Evolutionary conservation across 108 stramenopile species (phyloP).

Genomic region (Cylindrotheca fusiformis): DNA sequence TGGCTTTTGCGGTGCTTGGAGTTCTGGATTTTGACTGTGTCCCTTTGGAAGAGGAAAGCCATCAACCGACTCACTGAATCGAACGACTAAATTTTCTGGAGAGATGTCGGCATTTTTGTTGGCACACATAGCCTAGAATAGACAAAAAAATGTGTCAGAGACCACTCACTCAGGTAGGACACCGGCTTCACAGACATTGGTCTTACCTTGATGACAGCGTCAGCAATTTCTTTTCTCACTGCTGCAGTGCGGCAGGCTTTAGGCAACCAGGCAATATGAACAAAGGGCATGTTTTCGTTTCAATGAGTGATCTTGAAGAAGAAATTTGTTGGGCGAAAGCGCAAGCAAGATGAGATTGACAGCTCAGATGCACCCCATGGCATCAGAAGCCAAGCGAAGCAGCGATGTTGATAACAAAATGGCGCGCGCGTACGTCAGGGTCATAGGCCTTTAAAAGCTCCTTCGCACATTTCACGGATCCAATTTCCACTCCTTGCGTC

Average conservation of each 20-base stretch:
- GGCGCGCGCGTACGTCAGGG: too few relatives aligned
- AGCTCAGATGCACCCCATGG: too few relatives aligned
- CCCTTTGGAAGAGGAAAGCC: slow-evolving; percentile 58
- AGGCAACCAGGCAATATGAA: slow-evolving; percentile 59
- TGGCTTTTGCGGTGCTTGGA: slow-evolving; percentile 34
- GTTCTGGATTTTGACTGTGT: slow-evolving; percentile 41
- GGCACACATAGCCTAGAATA: slow-evolving; percentile 29
- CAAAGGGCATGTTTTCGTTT: slow-evolving; percentile 48
- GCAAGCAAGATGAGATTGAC: too few relatives aligned
- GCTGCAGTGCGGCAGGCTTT: slow-evolving; percentile 52
- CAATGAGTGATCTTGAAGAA: too few relatives aligned
- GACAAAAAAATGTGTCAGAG: not conserved
- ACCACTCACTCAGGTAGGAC: too few relatives aligned
- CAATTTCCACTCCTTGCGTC: too few relatives aligned
- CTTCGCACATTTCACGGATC: too few relatives aligned
- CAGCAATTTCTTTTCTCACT: slow-evolving; percentile 52
- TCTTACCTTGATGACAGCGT: slow-evolving; percentile 45
- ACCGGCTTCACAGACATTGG: too few relatives aligned
- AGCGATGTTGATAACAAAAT: too few relatives aligned
- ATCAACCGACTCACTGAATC: slow-evolving; percentile 53
- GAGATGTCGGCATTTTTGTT: slow-evolving; percentile 41
- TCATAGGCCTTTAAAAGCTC: too few relatives aligned
- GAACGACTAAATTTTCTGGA: slow-evolving; percentile 47
- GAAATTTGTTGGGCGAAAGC: too few relatives aligned
- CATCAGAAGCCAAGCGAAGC: too few relatives aligned